Base-by-base conservation (phyloP, 768 basidiomycete genomes). In the Boletus vermiculosoides region DNA sequence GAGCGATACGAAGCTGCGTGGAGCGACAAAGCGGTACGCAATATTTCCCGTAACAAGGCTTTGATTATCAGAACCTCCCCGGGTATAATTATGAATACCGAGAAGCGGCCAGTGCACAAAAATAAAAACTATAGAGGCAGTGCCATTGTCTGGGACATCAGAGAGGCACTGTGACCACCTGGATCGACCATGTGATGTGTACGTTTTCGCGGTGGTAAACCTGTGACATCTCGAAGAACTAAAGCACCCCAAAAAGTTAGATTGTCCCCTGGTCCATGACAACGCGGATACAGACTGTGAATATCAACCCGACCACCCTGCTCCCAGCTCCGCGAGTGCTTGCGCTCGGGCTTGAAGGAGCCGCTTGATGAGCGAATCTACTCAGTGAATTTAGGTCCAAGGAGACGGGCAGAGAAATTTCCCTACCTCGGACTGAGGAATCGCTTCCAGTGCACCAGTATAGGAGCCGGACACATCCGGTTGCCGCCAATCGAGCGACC, bases 311-410 rank as follows among this genome's bases (percentile, higher is more conserved):
- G 71, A 36, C 71, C 73, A 61, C 71, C 73, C 64, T 79, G 82
- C 58, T 86, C 85, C 85, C 85, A 87, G 56, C 74, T 80, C 64
- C 85, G 78, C 63, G 79, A 75, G 71, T 86, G 84, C 66, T 86
- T 87, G 71, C 85, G 76, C 64, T 67, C 76, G 54, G 71, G 67
- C 72, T 67, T 71, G 71, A 63, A 72, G 63, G 64, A 71, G 71
- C 69, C 67, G 71, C 71, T 72, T 74, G 71, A 74, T 66, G 65
- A 73, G 58, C 71, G 72, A 54, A 72, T 69, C 71, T 72, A 64
- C 63, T 58, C 63, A 61, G 72, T 72, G 64, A 67, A 67, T 63
- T 74, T 47, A 67, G 67, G 62, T 61, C 55, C 66, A 54, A 59
- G 50, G 62, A 52, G 53, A 55, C 6, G 33, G 45, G 11, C 8